Evolutionary conservation across 2,329 filamentous ascomycete species (phyloP), one percentile per base, ranked within the genome.

Genomic region (Helotiales sp.): DNA sequence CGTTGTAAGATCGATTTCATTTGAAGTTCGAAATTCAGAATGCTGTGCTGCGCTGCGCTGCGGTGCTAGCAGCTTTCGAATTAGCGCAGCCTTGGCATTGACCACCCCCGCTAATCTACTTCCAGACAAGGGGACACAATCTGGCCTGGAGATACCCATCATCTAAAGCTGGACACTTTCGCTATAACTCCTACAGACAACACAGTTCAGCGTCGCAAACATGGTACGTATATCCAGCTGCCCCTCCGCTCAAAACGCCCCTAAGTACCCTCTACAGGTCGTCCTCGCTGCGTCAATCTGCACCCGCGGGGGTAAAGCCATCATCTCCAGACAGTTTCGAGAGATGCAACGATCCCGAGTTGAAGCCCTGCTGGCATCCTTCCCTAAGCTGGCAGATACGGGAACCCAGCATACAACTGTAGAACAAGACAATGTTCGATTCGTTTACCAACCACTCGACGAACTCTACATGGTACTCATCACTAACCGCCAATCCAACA

Each of bases 391-490:
- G 66, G 94, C 96, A 77, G 94, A 97, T 80, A 93, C 92, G 70
- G 92, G 94, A 69, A 97, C 93, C 61, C 96, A 99, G 82, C 96
- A 99, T 81, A 99, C 96, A 30, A 99, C 93, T 6, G 94, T 98
- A 76, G 96, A 99, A 82, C 94, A 98, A 82, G 96, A 99, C 84
- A 98, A 97, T 84, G 96, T 99, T 77, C 95, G 96, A 83, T 99
- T 97, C 79, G 96, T 99, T 67, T 99, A 99, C 85, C 96, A 99
- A 80, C 96, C 96, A 68, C 87, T 99, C 72, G 96, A 99, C 82
- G 96, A 99, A 84, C 90, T 99, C 72, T 99, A 99, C 87, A 98
- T 99, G 89, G 95, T 99, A 73, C 89, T 99, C 77, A 98, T 99
- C 82, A 99, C 96, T 80, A 99, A 99, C 85, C 92, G 93, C 76